A percentile compares a stretch with the other conserved stretches of the same genome.
Evolutionary conservation across 495 filamentous ascomycete species (phyloP).

Genomic region (Neurospora sp.): DNA sequence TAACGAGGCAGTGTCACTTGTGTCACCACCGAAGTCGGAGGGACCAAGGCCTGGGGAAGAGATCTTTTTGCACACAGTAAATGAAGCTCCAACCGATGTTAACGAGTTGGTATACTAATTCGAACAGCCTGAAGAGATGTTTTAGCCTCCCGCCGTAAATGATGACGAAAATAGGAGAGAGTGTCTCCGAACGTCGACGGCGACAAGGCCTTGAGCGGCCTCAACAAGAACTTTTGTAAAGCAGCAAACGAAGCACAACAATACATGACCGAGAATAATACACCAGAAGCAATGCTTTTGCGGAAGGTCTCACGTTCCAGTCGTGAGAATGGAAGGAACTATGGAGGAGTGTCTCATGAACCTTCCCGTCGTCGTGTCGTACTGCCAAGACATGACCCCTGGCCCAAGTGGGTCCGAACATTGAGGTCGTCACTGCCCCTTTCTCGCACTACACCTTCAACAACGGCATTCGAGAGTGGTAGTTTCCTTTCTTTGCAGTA

Average conservation of each 20-base stretch:
- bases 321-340: neutral
- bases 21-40: neutral
- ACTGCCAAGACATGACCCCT: neutral
- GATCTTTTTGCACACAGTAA: neutral
- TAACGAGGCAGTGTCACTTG: neutral
- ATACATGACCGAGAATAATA: fast-evolving
- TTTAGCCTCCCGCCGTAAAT: fast-evolving
- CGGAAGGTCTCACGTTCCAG: fast-evolving
- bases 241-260: neutral
- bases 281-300: fast-evolving
- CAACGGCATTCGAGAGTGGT: neutral
- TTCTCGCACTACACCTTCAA: neutral
- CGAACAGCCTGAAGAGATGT: fast-evolving
- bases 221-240: neutral
- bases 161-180: neutral
- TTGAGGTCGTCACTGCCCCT: neutral
- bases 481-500: neutral
- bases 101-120: fast-evolving
- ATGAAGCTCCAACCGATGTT: neutral
- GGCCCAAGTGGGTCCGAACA: neutral
- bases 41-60: neutral
- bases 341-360: neutral
- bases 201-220: neutral
- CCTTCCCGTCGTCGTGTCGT: neutral
- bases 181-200: neutral